Evolutionary conservation across 2,329 filamentous ascomycete genomes (phyloP).

Genomic region (Clonostachys rhizophaga): DNA sequence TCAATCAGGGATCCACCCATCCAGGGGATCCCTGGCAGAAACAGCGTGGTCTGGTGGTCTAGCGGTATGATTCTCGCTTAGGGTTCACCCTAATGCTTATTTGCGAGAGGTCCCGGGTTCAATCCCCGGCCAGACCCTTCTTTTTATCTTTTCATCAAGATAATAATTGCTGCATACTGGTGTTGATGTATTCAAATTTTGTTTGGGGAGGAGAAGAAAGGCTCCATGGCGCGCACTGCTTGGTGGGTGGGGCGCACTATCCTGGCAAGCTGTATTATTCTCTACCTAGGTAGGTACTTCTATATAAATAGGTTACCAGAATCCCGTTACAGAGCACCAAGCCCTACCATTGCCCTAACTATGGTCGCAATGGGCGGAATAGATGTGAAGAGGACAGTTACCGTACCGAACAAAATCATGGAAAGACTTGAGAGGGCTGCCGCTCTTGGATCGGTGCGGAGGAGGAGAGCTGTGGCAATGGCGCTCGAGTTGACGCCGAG

Average conservation of each 20-base stretch:
- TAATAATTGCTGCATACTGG: too few relatives aligned
- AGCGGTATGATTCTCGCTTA: slow-evolving; percentile 71
- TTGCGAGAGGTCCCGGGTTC: slow-evolving; percentile 42
- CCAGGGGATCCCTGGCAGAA: too few relatives aligned
- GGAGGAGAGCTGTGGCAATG: slow-evolving; percentile 51
- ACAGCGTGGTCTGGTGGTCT: slow-evolving; percentile 45
- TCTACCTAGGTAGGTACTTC: not conserved
- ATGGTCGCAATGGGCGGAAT: slow-evolving; percentile 45
- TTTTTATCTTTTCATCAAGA: slow-evolving; percentile 11
- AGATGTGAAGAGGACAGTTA: slow-evolving; percentile 53
- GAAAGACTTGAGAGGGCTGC: slow-evolving; percentile 54
- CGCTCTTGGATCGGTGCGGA: slow-evolving; percentile 51
- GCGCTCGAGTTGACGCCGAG: slow-evolving; percentile 57
- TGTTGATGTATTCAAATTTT: too few relatives aligned
- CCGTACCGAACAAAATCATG: slow-evolving; percentile 57
- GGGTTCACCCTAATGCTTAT: slow-evolving; percentile 37
- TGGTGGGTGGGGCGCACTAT: too few relatives aligned
- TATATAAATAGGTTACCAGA: not conserved
- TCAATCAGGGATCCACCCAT: too few relatives aligned
- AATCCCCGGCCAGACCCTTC: slow-evolving; percentile 37
- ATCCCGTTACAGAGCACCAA: not conserved
- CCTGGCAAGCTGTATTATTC: not conserved
- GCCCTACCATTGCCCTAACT: slow-evolving; percentile 16
- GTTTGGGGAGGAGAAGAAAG: too few relatives aligned
- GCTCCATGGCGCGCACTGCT: too few relatives aligned